Evolutionary conservation across 1,284 basidiomycete species (phyloP).

Genomic region (Retiboletus flavoniger): DNA sequence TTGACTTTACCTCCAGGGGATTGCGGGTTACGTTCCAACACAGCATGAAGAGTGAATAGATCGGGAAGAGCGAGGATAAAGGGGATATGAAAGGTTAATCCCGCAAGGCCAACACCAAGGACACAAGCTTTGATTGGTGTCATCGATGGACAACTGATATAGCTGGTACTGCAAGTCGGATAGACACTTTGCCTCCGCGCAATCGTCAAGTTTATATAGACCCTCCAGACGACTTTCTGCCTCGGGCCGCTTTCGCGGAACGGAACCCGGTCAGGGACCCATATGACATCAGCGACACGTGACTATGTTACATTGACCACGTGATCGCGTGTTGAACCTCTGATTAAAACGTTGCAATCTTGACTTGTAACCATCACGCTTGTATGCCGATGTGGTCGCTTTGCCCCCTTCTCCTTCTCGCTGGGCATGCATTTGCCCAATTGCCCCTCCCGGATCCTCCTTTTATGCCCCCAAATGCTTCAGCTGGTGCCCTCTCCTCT

Average conservation of each 20-base stretch:
- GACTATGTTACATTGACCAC: constrained; percentile 10
- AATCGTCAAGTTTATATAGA: constrained; percentile 15
- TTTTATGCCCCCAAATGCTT: constrained; percentile 61
- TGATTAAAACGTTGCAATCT: background rate
- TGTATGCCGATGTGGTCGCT: constrained; percentile 26
- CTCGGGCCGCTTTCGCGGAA: constrained; percentile 11
- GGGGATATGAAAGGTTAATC: constrained; percentile 77
- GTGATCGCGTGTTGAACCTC: constrained; percentile 23
- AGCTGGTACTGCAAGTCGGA: background rate
- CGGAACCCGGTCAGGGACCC: background rate
- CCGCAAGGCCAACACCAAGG: constrained; percentile 73
- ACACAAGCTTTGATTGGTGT: constrained; percentile 68
- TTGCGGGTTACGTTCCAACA: constrained; percentile 61
- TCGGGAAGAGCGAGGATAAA: constrained; percentile 75
- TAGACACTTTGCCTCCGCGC: no score
- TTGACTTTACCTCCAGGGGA: constrained; percentile 60
- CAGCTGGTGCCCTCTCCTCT: constrained; percentile 55
- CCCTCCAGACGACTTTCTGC: background rate
- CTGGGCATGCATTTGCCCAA: constrained; percentile 43
- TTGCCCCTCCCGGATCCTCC: constrained; percentile 60
- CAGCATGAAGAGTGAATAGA: constrained; percentile 68
- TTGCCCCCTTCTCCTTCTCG: constrained; percentile 20
- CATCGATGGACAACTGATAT: constrained; percentile 1
- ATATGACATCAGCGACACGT: constrained; percentile 20
- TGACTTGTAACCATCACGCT: background rate